A percentile compares a stretch with the other conserved stretches of the same genome.
phyloP scores from a whole-genome alignment of 1,284 basidiomycete species.

The Cerrena zonata region DNA sequence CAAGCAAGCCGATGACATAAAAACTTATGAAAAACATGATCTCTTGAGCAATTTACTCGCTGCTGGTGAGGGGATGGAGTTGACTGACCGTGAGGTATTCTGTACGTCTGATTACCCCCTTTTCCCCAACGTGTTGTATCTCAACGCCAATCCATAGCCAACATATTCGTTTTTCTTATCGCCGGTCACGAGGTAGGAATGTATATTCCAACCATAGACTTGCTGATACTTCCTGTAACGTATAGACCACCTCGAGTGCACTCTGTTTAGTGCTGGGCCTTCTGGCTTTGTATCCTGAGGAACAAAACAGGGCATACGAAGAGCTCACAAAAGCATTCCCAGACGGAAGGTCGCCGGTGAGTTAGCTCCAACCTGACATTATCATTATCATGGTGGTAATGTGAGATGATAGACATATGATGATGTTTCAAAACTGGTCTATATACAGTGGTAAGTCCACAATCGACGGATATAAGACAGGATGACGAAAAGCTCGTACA shows the following conservation, averaged over 20 bases:
- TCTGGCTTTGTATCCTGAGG: constrained; percentile 47
- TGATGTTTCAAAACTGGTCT: constrained; percentile 1
- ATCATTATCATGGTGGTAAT: neutral
- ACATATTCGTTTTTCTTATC: constrained; percentile 42
- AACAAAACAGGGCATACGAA: constrained; percentile 51
- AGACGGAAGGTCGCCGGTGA: constrained; percentile 38
- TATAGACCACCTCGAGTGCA: constrained; percentile 43
- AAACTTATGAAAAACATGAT: constrained; percentile 38
- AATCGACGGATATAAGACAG: neutral
- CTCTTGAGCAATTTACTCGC: constrained; percentile 50
- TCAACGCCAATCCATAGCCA: constrained; percentile 37
- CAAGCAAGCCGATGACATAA: constrained; percentile 32
- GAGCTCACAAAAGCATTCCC: constrained; percentile 40
- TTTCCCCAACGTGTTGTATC: neutral
- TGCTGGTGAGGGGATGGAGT: constrained; percentile 37
- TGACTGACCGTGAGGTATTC: constrained; percentile 46
- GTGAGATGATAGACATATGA: constrained; percentile 13
- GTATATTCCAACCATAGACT: neutral
- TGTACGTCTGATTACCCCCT: constrained; percentile 29
- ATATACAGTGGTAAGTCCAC: neutral
- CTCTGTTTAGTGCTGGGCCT: constrained; percentile 49
- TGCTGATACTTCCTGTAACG: neutral
- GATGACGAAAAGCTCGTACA: neutral
- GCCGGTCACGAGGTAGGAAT: constrained; percentile 53
- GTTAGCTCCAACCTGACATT: constrained; percentile 21